Base-by-base conservation (phyloP, 768 basidiomycete species). In the Hypholoma sublateritium region DNA sequence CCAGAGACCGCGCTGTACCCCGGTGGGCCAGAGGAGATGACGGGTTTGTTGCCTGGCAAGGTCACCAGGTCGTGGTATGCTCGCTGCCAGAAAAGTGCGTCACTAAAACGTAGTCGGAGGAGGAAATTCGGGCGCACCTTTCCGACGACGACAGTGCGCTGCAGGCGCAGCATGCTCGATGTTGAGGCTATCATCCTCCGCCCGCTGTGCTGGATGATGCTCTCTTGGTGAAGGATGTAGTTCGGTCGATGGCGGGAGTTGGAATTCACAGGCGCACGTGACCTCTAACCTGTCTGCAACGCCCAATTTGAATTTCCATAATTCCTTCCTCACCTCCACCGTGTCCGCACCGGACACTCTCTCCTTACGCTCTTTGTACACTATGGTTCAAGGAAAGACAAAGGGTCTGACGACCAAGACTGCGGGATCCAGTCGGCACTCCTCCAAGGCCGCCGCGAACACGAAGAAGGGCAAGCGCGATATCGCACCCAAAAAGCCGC, bases 1-100 rank as follows among this genome's bases (percentile, higher is more conserved):
- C 96, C 97, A 41, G 89, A 87, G 57, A 89, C 87, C 3, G 93
- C 88, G 67, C 90, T 91, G 67, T 93, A 91, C 59, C 89, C 95
- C 51, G 88, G 86, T 51, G 86, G 82, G 17, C 95, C 95, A 62
- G 84, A 77, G 5, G 86, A 82, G 65, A 95, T 78, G 62, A 92
- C 76, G 37, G 92, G 87, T 64, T 87, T 87, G 60, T 70, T 69
- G 47, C 76, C 65, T 56, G 87, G 85, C 39, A 88, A 75, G 13
- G 81, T 81, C 58, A 81, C 75, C 39, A 91, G 70, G 77, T 92
- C 91, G 69, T 90, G 87, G 70, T 89, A 78, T 58, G 83, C 82
- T 68, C 89, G 87, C 89, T 91, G 70, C 50, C 59, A 59, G 58
- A 47, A 35, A 45, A 42, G 57, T 50, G 5, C 5, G 28, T 56